Evolutionary conservation across 129 eudicot genomes (phyloP), one percentile per base, ranked within the genome.

Genomic region (Centaurea solstitialis): DNA sequence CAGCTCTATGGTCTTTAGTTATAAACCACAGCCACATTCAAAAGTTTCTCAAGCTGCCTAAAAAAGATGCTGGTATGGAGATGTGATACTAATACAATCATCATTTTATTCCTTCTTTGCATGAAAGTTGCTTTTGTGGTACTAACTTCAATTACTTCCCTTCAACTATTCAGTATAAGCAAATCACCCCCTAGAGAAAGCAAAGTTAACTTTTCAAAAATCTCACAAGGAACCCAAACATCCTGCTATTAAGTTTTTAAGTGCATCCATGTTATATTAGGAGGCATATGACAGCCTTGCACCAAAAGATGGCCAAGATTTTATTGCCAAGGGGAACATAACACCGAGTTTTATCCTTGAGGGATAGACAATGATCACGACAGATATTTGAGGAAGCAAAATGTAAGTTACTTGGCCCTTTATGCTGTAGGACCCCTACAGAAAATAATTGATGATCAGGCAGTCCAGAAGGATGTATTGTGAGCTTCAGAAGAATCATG

Each of bases 81-180:
- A 76, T 64, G 74, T 75, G 80, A 68, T 68, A 47, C 65, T 75
- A 81, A 24, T 67, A 39, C 64, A 47, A 50, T 50, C 76, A 70
- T 53, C 82, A 70, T 76, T 79, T 68, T 70, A 57, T 82, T 82
- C 86, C 70, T 70, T 76, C 86, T 76, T 81, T 76, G 72, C 81
- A 82, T 76, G 50, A 74, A 73, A 75, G 77, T 57, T 70, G 12
- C 72, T n/a, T 37, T 35, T 82, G 66, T 38, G 41, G 64, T 81
- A 30, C 22, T 22, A 68, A 81, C 21, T 37, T 74, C 68, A 66
- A 7, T 41, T 65, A 26, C 9, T 72, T 10, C 79, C 75, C 75
- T 70, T 23, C 33, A 75, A 50, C 53, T 68, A 75, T 65, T 64
- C 50, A 6, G 72, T 73, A 80, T 7, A 67, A 50, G 10, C 66